Evolutionary conservation across 2,329 filamentous ascomycete species (phyloP), one percentile per base, ranked within the genome.

Genomic region (Teratosphaeria gauchensis): DNA sequence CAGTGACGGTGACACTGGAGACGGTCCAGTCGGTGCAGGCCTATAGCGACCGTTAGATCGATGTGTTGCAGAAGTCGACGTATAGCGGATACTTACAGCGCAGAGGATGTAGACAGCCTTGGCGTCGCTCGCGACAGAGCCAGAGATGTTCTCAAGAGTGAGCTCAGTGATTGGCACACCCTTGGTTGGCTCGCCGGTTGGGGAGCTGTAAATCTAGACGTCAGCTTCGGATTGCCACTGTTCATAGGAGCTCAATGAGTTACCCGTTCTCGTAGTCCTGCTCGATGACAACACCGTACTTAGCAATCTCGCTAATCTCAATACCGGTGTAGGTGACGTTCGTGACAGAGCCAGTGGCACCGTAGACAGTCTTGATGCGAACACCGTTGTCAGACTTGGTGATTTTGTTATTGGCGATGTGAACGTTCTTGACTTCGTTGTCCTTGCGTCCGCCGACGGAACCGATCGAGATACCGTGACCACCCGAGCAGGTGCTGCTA

Each of bases 221-320:
- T 53, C 24, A 53, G 52, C 21, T 16, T 32, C 28, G 19, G 9
- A 12, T 55, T 9, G n/a, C 12, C 9, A 19, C 7, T 8, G 14
- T 16, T 38, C 32, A 16, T 5, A 52, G 21, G 5, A 30, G 4
- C 9, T 2, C 2, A 53, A 16, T 28, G 21, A 16, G 31, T 32
- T 55, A 74, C 54, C 77, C 76, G 62, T 79, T 79, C 64, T 77
- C 71, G 65, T 83, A 84, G 68, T 84, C 80, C 72, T 85, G 83
- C 69, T 84, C 74, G 59, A 85, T 78, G 55, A 84, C 74, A 59
- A 84, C 79, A 52, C 79, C 82, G 67, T 84, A 82, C n/a, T 77
- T 71, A 56, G 77, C 68, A 65, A 83, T 83, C 51, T 71, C 69
- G 38, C 72, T 75, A 1, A 84, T 72, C 1, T 73, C 75, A 68